Evolutionary conservation across 768 basidiomycete genomes (phyloP).

Genomic region (Cystobasidium ongulense): DNA sequence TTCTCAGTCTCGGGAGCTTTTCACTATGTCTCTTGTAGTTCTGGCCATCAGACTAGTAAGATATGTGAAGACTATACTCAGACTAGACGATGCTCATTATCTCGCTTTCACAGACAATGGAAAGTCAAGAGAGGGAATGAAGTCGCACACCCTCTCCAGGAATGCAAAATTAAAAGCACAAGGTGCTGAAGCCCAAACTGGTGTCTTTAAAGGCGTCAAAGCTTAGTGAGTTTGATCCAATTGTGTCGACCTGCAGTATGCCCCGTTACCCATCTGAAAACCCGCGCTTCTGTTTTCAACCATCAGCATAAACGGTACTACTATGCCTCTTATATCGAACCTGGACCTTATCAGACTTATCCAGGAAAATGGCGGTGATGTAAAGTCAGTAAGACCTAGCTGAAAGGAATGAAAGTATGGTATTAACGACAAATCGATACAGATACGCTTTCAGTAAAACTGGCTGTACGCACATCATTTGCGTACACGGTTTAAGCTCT

Average conservation of each 20-base stretch:
- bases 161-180: constrained; percentile 11
- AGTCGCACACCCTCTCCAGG: background rate
- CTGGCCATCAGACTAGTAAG: constrained; percentile 28
- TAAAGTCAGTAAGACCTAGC: background rate
- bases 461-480: constrained; percentile 22
- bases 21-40: constrained; percentile 18
- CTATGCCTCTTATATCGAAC: constrained; percentile 22
- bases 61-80: background rate
- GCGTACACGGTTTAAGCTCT: constrained; percentile 5
- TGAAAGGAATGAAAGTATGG: background rate
- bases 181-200: constrained; percentile 12
- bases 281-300: background rate
- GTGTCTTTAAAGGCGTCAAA: constrained; percentile 12
- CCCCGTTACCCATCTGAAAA: too few relatives aligned
- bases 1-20: constrained; percentile 20
- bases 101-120: constrained; percentile 4
- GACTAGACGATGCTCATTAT: background rate
- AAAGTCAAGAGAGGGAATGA: background rate
- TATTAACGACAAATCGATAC: background rate
- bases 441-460: constrained; percentile 5
- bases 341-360: constrained; percentile 27
- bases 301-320: constrained; percentile 23
- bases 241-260: background rate
- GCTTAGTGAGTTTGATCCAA: constrained; percentile 12
- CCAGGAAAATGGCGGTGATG: constrained; percentile 24